Conservation (phyloP, 257 asterid genomes). For the Craterostigma plantagineum region DNA sequence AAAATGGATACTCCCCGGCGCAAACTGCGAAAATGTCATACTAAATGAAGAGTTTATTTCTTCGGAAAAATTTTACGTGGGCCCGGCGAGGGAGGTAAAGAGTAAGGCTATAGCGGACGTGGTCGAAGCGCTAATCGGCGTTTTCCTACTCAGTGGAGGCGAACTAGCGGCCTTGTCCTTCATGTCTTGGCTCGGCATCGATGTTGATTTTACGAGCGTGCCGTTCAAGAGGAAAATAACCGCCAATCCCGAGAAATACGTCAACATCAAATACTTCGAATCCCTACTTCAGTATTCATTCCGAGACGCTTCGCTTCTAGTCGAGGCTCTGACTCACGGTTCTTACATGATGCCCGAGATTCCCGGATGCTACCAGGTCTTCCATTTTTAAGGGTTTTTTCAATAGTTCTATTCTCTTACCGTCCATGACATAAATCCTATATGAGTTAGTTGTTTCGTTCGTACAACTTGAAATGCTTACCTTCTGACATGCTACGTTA, state of each 20-base stretch:
- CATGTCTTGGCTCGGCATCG: constrained; percentile 60
- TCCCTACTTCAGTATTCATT: constrained; percentile 36
- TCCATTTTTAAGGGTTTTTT: not conserved
- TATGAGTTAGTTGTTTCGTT: not conserved
- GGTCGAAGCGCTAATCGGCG: constrained; percentile 86
- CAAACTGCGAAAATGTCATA: constrained; percentile 11
- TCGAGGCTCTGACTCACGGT: constrained; percentile 83
- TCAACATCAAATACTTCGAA: constrained; percentile 31
- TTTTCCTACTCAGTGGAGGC: constrained; percentile 49
- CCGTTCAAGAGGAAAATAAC: constrained; percentile 29
- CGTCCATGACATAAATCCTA: not conserved
- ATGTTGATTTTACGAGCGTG: constrained; percentile 17
- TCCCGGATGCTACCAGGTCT: constrained; percentile 84
- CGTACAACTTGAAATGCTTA: too few species aligned
- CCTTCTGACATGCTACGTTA: too few species aligned
- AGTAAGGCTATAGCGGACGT: constrained; percentile 57
- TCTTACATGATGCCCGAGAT: constrained; percentile 80
- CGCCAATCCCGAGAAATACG: constrained; percentile 22
- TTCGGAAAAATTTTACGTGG: constrained; percentile 17
- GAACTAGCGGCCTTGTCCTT: constrained; percentile 51
- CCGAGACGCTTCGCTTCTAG: constrained; percentile 45
- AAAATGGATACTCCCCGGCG: constrained; percentile 57
- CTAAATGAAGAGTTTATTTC: constrained; percentile 20
- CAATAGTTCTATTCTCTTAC: not conserved
- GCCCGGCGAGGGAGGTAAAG: constrained; percentile 19